Evolutionary conservation across 352 stramenopile genomes (phyloP), one percentile per base, ranked within the genome.

Genomic region (Globisporangium viniferum): DNA sequence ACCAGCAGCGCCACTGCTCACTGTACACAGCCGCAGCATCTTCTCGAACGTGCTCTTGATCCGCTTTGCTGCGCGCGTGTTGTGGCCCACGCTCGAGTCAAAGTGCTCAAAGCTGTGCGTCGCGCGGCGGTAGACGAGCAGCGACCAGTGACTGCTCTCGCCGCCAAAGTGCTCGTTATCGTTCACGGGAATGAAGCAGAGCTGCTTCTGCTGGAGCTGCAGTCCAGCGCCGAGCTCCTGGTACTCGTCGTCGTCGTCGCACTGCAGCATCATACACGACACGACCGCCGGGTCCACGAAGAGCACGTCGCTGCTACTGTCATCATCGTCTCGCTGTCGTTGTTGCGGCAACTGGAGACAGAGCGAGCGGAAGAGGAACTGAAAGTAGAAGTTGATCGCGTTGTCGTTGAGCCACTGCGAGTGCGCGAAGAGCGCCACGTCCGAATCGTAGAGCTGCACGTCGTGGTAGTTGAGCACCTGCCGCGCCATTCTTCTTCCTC

Each of bases 361-460:
- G 7, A 71, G 33, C 7, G 80, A 81, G 39, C 85, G 81, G 35
- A 78, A 80, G 33, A 93, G 51, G 65, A 81, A 88, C 71, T 89
- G 78, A 57, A 95, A 80, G 72, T 92, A 94, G 65, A 95, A 95
- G 79, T 94, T 86, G 68, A 95, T 77, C 27, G 84, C 73, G 33
- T 87, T 93, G 72, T 95, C 88, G 66, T 95, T 94, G 35, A 95
- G 86, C 88, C 88, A 95, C 67, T 88, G 70, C 12, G 49, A 68
- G 14, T 58, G 61, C 5, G 59, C 14, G 62, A 95, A 93, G 36
- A 95, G 84, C 76, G 67, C 74, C 36, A 94, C 82, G 69, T 95
- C 88, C 67, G 83, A 81, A 58, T 80, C 84, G 69, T 95, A 94
- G 33, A 95, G 77, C 82, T 91, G 84, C 67, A 89, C 86, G 68